Base-by-base conservation (phyloP, 345 rosid species). In the Lumnitzera littorea region DNA sequence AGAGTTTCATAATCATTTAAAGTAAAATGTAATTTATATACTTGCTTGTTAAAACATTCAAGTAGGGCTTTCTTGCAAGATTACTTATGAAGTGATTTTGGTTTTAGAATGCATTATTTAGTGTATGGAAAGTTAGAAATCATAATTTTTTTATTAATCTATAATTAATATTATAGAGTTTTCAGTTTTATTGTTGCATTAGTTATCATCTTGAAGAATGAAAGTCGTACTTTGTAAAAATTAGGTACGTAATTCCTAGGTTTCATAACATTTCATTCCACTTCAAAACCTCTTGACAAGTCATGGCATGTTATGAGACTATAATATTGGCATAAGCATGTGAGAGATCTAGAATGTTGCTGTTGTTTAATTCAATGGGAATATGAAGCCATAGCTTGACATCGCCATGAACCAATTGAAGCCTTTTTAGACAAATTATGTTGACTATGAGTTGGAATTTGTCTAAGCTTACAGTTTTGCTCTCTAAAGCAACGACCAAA, bases 271-370 rank as follows among this genome's bases (percentile, higher is more conserved):
- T 52, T 52, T 25, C 15, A 52, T 25, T 52, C 55, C 55, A 52
- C 55, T 13, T 13, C 55, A n/a, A 52, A 52, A 25, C 55, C 55
- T 13, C 55, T 52, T 6, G 55, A 52, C 55, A 52, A 52, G 24
- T 52, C 55, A 52, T 52, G 55, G 55, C 55, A 52, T 25, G 55
- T 52, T 13, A 12, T 52, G 23, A 17, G 55, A 52, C 55, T 52
- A 52, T 25, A 52, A 52, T 17, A n/a, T 17, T 2, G 15, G 55
- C 55, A 52, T 16, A n/a, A n/a, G 55, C 55, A 52, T 52, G 55
- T n/a, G 15, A 0, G 55, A 52, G 55, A 52, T 52, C 24, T 17
- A 25, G 13, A 52, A 52, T 52, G 55, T 17, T 52, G 55, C 55
- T 5, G 24, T 52, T 20, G 55, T 52, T 2, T 17, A 52, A n/a